phyloP scores from a whole-genome alignment of 2,329 filamentous ascomycete species.

The Emericellopsis cladophorae region DNA sequence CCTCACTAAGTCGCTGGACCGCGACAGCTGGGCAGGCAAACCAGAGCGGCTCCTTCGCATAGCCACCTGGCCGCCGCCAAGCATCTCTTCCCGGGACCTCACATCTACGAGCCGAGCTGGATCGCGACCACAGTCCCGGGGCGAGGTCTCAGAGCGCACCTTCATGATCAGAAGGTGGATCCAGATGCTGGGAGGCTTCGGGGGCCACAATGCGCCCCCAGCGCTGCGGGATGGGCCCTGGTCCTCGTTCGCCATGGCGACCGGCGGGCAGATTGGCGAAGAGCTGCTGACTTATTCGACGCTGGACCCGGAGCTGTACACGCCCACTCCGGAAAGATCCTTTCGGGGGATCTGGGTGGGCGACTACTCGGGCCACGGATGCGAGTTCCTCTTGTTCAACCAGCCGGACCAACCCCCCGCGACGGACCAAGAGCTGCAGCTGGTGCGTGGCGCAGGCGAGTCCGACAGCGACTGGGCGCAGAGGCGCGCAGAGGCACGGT shows the following conservation, averaged over 20 bases:
- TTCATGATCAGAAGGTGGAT: slow-evolving; percentile 73
- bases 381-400: slow-evolving; percentile 73
- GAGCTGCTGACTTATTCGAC: slow-evolving; percentile 55
- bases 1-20: slow-evolving; percentile 40
- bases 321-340: slow-evolving; percentile 65
- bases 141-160: slow-evolving; percentile 52
- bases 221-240: slow-evolving; percentile 2
- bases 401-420: slow-evolving; percentile 45
- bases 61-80: slow-evolving; percentile 57
- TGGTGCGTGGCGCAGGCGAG: slow-evolving; percentile 27
- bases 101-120: too few species aligned
- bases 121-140: slow-evolving; percentile 29
- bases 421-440: slow-evolving; percentile 24
- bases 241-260: slow-evolving; percentile 9
- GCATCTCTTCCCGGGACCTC: slow-evolving; percentile 39
- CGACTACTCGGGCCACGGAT: slow-evolving; percentile 79
- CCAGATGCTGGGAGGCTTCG: slow-evolving; percentile 37
- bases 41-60: too few species aligned
- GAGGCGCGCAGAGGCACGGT: slow-evolving; percentile 29
- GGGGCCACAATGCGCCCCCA: neutral
- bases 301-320: slow-evolving; percentile 63
- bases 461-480: slow-evolving; percentile 29
- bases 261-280: slow-evolving; percentile 36
- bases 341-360: slow-evolving; percentile 89
- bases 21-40: slow-evolving; percentile 11